Evolutionary conservation across 352 stramenopile species (phyloP).

Genomic region (Pythium biforme): DNA sequence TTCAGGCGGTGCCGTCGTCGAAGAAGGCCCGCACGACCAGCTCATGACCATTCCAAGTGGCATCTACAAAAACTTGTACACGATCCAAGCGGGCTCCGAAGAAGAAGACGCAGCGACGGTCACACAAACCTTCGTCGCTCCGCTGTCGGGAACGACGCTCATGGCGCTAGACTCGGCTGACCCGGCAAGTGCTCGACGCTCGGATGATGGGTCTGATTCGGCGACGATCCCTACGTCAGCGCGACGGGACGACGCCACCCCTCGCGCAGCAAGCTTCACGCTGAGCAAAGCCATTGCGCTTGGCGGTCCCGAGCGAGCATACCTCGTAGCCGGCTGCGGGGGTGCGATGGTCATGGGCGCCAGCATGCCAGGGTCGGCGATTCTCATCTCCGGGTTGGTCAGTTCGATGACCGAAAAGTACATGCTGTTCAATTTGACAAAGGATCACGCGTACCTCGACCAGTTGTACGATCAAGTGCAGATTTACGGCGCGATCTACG

Average conservation of each 20-base stretch:
- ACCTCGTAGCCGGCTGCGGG: slow-evolving; percentile 34
- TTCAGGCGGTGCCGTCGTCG: slow-evolving; percentile 36
- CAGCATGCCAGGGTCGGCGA: slow-evolving; percentile 29
- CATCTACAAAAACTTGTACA: slow-evolving; percentile 37
- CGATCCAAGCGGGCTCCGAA: slow-evolving; percentile 29
- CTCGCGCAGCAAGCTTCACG: slow-evolving; percentile 16
- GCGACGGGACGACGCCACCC: not conserved
- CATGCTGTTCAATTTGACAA: slow-evolving; percentile 23
- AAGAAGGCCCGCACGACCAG: slow-evolving; percentile 46
- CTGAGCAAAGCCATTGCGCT: slow-evolving; percentile 19
- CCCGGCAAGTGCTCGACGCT: slow-evolving; percentile 4
- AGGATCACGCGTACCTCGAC: slow-evolving; percentile 27
- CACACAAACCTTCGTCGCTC: slow-evolving; percentile 2
- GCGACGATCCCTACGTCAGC: not conserved
- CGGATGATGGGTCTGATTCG: slow-evolving; percentile 9
- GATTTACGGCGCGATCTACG: slow-evolving; percentile 37
- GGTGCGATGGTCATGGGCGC: slow-evolving; percentile 37
- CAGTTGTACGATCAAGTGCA: slow-evolving; percentile 35
- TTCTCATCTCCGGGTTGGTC: slow-evolving; percentile 28
- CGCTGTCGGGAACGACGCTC: not conserved
- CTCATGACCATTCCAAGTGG: slow-evolving; percentile 54
- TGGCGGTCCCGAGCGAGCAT: slow-evolving; percentile 32
- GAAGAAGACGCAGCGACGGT: slow-evolving; percentile 15
- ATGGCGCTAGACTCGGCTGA: not conserved
- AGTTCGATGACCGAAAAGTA: slow-evolving; percentile 35